Evolutionary conservation across 306 rosid species (phyloP).

Genomic region (Trichosanthes truncata): DNA sequence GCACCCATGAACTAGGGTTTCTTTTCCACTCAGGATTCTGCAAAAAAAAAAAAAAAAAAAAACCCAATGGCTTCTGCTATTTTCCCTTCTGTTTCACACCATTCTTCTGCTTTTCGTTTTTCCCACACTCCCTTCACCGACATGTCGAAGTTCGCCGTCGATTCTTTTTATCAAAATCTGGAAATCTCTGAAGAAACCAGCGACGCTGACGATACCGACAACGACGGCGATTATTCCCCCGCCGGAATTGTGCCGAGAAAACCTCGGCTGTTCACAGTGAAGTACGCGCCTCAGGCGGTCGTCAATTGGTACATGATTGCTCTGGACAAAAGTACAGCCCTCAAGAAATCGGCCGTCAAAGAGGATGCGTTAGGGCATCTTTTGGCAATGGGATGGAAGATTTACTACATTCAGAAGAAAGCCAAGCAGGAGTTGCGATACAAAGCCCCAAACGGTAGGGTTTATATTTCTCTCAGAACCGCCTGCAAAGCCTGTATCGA

Average conservation of each 20-base stretch:
- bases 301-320: conserved; percentile 23
- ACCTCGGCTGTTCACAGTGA: background rate
- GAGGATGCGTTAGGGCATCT: conserved; percentile 44
- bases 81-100: background rate
- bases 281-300: conserved; percentile 36
- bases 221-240: background rate
- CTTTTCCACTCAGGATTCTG: background rate
- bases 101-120: background rate
- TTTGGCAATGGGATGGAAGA: conserved; percentile 37
- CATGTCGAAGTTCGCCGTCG: background rate
- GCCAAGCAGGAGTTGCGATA: conserved; percentile 40
- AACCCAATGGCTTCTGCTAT: background rate
- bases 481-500: conserved; percentile 41
- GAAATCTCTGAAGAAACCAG: background rate
- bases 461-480: conserved; percentile 28
- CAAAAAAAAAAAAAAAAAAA: background rate
- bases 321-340: background rate
- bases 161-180: background rate
- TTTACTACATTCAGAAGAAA: conserved; percentile 24
- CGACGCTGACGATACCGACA: background rate
- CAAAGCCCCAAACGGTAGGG: conserved; percentile 33
- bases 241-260: fast-evolving
- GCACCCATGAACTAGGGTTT: background rate
- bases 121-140: background rate
- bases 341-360: background rate